Percentiles rank a stretch among this genome's conserved stretches.
These are phyloP conservation scores for Solanum lignicaule DNA, from an alignment of 257 asterid genomes.

Conservation along the genomic window DNA sequence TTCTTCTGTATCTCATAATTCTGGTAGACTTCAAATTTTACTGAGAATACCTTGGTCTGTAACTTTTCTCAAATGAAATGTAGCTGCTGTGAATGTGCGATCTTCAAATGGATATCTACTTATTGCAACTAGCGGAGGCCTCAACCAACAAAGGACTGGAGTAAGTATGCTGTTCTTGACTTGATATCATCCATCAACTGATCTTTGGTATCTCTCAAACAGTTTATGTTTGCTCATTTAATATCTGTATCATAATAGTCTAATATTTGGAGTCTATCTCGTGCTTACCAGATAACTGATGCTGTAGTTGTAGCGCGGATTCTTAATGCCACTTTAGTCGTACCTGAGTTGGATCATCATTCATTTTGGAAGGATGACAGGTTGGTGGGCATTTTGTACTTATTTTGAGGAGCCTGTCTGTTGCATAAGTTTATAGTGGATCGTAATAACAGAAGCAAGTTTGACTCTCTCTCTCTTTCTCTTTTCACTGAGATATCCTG, in stretches of 20 bases:
- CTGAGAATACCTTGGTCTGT: neutral
- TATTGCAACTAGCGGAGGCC: constrained; percentile 97
- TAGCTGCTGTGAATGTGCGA: constrained; percentile 71
- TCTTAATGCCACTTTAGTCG: constrained; percentile 89
- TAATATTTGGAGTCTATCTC: constrained; percentile 3
- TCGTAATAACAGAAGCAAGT: neutral
- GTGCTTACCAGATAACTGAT: constrained; percentile 74
- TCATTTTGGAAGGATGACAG: constrained; percentile 98
- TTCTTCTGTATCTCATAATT: neutral
- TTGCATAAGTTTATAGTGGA: neutral
- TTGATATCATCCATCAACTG: neutral
- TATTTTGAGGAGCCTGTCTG: neutral
- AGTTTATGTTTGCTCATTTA: neutral
- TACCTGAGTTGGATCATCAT: constrained; percentile 93
- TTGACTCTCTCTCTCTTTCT: neutral
- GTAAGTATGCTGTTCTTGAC: constrained; percentile 37
- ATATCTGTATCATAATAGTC: neutral
- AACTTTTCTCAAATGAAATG: constrained; percentile 6
- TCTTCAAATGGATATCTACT: constrained; percentile 90
- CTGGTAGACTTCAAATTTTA: neutral
- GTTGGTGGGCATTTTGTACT: constrained; percentile 30
- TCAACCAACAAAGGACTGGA: constrained; percentile 95
- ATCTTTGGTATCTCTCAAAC: neutral
- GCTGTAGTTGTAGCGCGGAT: constrained; percentile 98
- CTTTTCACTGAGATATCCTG: neutral